Conservation (phyloP, 2,329 filamentous ascomycete genomes). For the Fusarium sp. region DNA sequence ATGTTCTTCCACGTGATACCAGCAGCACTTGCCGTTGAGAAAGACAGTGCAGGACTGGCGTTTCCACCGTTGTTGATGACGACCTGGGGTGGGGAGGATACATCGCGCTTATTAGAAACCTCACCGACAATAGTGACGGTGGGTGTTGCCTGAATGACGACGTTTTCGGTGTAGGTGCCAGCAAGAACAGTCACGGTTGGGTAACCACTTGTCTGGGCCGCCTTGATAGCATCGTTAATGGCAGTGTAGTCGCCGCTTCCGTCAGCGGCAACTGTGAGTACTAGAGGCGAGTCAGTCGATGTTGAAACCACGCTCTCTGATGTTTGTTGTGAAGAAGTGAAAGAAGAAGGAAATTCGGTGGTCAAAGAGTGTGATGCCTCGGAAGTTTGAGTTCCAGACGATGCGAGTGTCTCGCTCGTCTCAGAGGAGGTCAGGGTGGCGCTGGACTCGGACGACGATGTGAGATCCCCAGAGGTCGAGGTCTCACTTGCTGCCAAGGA, state of each 20-base stretch:
- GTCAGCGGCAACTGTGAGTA: slow-evolving; percentile 56
- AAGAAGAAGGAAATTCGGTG: slow-evolving; percentile 17
- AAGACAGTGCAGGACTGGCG: slow-evolving; percentile 3
- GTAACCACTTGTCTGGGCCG: slow-evolving; percentile 51
- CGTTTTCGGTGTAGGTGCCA: slow-evolving; percentile 56
- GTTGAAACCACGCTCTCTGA: slow-evolving; percentile 16
- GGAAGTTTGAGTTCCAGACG: neutral
- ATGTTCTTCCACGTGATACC: slow-evolving; percentile 31
- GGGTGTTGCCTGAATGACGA: slow-evolving; percentile 52
- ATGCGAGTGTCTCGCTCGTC: neutral
- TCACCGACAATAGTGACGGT: slow-evolving; percentile 55
- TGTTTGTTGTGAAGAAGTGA: slow-evolving; percentile 19
- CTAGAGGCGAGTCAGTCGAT: slow-evolving; percentile 36
- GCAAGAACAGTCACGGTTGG: slow-evolving; percentile 56
- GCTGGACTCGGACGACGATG: neutral
- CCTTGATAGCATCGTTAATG: slow-evolving; percentile 55
- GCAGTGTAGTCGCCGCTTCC: slow-evolving; percentile 56
- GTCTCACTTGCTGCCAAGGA: neutral
- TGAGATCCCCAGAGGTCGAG: neutral
- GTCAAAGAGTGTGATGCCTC: slow-evolving; percentile 3
- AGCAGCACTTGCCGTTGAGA: neutral
- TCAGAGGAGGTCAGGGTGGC: neutral
- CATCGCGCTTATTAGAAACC: slow-evolving; percentile 45
- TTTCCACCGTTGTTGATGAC: slow-evolving; percentile 24
- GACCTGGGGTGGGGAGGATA: slow-evolving; percentile 4